Percentiles rank a stretch among this genome's conserved stretches.
These are phyloP conservation scores for Hypoxylon lienhwacheense DNA, from an alignment of 495 filamentous ascomycete species.

Conservation along the genomic window DNA sequence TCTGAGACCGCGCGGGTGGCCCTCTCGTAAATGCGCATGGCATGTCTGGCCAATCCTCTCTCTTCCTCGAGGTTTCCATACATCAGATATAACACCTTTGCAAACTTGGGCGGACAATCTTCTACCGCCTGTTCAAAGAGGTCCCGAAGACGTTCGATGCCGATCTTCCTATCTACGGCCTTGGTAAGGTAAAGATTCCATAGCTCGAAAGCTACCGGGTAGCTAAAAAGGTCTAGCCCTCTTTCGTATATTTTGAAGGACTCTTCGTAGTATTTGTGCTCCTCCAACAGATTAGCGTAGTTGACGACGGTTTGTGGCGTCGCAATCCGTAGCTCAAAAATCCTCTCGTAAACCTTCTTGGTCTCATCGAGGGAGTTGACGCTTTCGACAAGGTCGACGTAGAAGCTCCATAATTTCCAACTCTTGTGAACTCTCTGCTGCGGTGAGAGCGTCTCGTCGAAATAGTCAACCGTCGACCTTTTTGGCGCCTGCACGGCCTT, in stretches of 20 bases:
- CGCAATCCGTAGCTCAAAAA: slow-evolving; percentile 97
- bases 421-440: slow-evolving; percentile 98
- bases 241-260: slow-evolving; percentile 98
- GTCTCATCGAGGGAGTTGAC: slow-evolving; percentile 91
- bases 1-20: slow-evolving; percentile 95
- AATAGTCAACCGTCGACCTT: slow-evolving; percentile 94
- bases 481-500: slow-evolving; percentile 96
- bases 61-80: slow-evolving; percentile 98
- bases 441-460: slow-evolving; percentile 90
- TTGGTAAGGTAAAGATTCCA: slow-evolving; percentile 99
- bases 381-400: slow-evolving; percentile 96
- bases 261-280: slow-evolving; percentile 95
- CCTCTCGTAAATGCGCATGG: slow-evolving; percentile 98
- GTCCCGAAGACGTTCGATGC: slow-evolving; percentile 91
- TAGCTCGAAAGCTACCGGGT: slow-evolving; percentile 96
- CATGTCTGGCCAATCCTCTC: slow-evolving; percentile 90
- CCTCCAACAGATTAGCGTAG: slow-evolving; percentile 94
- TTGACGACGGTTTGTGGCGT: slow-evolving; percentile 99
- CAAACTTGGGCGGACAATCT: slow-evolving; percentile 92
- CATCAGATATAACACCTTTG: slow-evolving; percentile 95
- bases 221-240: slow-evolving; percentile 93
- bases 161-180: slow-evolving; percentile 91
- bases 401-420: slow-evolving; percentile 99
- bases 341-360: slow-evolving; percentile 89
- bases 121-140: slow-evolving; percentile 97